Conservation (phyloP, 2,329 filamentous ascomycete species). For the Dactylella cylindrospora region DNA sequence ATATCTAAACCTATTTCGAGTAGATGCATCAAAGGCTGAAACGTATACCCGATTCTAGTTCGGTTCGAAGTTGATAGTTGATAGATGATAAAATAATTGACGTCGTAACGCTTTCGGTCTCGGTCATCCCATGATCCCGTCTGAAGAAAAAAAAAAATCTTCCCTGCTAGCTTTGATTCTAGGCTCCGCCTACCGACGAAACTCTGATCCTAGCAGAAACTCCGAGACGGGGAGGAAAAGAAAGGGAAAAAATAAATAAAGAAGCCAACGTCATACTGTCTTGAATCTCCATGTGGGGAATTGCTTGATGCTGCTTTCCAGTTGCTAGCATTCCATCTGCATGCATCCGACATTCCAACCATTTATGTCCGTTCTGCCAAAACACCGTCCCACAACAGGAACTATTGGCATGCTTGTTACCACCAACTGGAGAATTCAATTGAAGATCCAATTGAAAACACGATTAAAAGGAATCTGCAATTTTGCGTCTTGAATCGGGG, state of each 20-base stretch:
- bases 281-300: constrained; percentile 2
- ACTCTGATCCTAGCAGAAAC: too few relatives aligned
- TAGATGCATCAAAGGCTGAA: too few relatives aligned
- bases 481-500: constrained; percentile 1
- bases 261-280: constrained; percentile 28
- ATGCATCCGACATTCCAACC: constrained; percentile 28
- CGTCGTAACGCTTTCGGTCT: too few relatives aligned
- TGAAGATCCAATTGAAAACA: constrained; percentile 16
- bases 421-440: constrained; percentile 12
- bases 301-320: neutral
- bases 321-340: constrained; percentile 24
- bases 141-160: too few relatives aligned
- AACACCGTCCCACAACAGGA: neutral
- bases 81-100: too few relatives aligned
- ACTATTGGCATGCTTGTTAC: constrained; percentile 7
- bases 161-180: too few relatives aligned
- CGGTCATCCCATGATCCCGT: too few relatives aligned
- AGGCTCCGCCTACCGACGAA: too few relatives aligned
- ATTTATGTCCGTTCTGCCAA: constrained; percentile 13
- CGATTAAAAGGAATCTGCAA: constrained; percentile 22
- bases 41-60: too few relatives aligned
- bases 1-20: too few relatives aligned
- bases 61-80: too few relatives aligned
- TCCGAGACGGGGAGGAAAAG: constrained; percentile 4
- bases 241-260: too few relatives aligned